Conservation (phyloP, 495 filamentous ascomycete species). For the Hypoxylon cercidicola region DNA sequence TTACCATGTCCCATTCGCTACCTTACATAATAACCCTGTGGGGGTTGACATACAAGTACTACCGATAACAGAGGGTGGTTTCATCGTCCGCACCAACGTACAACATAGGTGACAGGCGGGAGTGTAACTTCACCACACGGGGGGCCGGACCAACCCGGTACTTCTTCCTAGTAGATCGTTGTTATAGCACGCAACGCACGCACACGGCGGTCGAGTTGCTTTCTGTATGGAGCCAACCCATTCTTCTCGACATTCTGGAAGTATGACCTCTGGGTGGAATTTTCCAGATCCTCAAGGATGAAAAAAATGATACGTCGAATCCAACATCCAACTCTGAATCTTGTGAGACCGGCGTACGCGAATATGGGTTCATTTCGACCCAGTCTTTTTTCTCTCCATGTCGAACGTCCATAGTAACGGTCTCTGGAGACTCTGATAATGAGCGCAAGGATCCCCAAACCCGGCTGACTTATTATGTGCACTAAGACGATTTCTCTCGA, state of each 20-base stretch:
- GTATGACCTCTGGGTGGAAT: conserved; percentile 29
- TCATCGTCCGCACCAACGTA: conserved; percentile 42
- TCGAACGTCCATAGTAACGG: conserved; percentile 18
- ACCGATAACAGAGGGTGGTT: conserved; percentile 32
- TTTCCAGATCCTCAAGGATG: conserved; percentile 42
- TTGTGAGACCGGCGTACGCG: conserved; percentile 22
- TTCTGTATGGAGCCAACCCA: conserved; percentile 36
- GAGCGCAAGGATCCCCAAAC: conserved; percentile 19
- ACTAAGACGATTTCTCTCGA: conserved; percentile 16
- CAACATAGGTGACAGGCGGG: conserved; percentile 15
- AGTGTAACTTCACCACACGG: conserved; percentile 43
- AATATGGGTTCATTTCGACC: conserved; percentile 28
- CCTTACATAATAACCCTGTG: conserved; percentile 42
- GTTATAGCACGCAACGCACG: conserved; percentile 32
- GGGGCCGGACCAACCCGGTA: conserved; percentile 43
- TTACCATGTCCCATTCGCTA: conserved; percentile 9
- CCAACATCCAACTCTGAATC: conserved; percentile 43
- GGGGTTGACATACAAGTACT: conserved; percentile 44
- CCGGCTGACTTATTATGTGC: neutral
- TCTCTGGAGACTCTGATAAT: conserved; percentile 13
- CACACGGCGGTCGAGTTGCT: conserved; percentile 27
- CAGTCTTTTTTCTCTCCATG: conserved; percentile 28
- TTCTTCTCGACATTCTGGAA: conserved; percentile 31
- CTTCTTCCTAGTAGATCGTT: conserved; percentile 45
- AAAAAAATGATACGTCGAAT: conserved; percentile 41